phyloP scores from a whole-genome alignment of 2,329 filamentous ascomycete genomes.

The Alternaria alternata region DNA sequence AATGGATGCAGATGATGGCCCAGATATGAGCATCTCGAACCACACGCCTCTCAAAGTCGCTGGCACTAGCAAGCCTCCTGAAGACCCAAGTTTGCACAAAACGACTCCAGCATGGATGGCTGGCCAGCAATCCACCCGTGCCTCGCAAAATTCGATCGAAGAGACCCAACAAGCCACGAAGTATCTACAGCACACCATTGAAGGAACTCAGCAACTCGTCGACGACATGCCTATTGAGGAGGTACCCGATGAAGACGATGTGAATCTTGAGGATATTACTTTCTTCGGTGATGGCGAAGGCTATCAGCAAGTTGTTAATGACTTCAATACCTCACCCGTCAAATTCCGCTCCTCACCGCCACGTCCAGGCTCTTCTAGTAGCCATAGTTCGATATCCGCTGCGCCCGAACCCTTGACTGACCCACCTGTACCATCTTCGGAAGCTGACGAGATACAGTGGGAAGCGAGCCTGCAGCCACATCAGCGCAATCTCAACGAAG shows the following conservation, averaged over 20 bases:
- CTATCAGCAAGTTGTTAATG: not conserved
- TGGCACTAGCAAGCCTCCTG: not conserved
- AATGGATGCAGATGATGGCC: not conserved
- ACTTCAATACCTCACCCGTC: slow-evolving; percentile 12
- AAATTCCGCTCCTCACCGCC: slow-evolving; percentile 37
- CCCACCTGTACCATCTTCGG: slow-evolving; percentile 26
- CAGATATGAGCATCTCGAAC: not conserved
- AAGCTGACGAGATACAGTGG: slow-evolving; percentile 50
- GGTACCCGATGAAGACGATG: not conserved
- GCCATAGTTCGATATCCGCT: slow-evolving; percentile 41
- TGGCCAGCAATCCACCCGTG: too few species aligned
- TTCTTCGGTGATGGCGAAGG: slow-evolving; percentile 13
- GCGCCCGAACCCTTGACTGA: slow-evolving; percentile 26
- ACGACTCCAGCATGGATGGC: not conserved
- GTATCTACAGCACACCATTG: not conserved
- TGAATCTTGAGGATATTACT: slow-evolving; percentile 19
- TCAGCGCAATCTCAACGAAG: slow-evolving; percentile 50
- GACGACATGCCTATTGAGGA: slow-evolving; percentile 12
- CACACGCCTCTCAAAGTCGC: not conserved
- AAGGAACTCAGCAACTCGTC: not conserved
- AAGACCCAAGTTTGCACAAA: not conserved
- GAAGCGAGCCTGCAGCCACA: slow-evolving; percentile 49
- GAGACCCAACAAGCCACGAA: not conserved
- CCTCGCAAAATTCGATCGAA: not conserved
- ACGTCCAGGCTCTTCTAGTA: slow-evolving; percentile 28